Percentiles rank a stretch among this genome's conserved stretches.
Evolutionary conservation across 2,329 filamentous ascomycete genomes (phyloP).

Genomic region (Scolecobasidium constrictum): DNA sequence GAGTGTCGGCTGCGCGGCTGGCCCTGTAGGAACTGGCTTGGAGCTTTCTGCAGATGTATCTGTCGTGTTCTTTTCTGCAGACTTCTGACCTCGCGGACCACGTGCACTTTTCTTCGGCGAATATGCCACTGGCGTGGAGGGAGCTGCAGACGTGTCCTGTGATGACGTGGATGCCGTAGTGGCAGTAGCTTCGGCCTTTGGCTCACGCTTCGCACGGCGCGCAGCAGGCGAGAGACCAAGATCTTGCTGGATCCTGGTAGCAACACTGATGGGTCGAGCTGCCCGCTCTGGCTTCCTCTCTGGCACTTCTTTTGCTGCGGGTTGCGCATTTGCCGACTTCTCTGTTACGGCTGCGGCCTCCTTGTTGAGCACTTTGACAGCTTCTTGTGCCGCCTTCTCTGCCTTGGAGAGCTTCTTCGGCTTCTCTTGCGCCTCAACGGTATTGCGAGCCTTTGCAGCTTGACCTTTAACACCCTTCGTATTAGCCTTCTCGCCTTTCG

Average conservation of each 20-base stretch:
- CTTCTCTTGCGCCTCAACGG: conserved; percentile 25
- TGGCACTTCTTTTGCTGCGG: conserved; percentile 22
- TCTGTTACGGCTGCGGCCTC: conserved; percentile 24
- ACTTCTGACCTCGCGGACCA: conserved; percentile 25
- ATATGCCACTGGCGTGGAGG: conserved; percentile 6
- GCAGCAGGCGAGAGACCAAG: conserved; percentile 41
- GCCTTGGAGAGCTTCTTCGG: conserved; percentile 23
- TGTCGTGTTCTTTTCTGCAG: conserved; percentile 23
- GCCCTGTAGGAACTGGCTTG: conserved; percentile 15
- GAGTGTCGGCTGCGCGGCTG: conserved; percentile 21
- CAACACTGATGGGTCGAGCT: conserved; percentile 33
- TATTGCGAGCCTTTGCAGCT: conserved; percentile 23
- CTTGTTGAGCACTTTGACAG: conserved; percentile 47
- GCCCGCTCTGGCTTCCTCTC: conserved; percentile 44
- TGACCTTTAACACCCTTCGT: conserved; percentile 24
- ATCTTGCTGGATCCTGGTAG: conserved; percentile 51
- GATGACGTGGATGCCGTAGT: conserved; percentile 13
- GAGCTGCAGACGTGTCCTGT: not conserved
- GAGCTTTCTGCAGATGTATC: conserved; percentile 19
- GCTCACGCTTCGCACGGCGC: conserved; percentile 26
- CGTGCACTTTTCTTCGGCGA: conserved; percentile 24
- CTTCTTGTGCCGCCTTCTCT: conserved; percentile 53
- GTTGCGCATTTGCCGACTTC: conserved; percentile 20
- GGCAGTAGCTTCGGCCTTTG: conserved; percentile 16
- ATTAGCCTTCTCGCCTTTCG: conserved; percentile 19